Conservation (phyloP, 2,329 filamentous ascomycete genomes). For the Chaetomium sp. region DNA sequence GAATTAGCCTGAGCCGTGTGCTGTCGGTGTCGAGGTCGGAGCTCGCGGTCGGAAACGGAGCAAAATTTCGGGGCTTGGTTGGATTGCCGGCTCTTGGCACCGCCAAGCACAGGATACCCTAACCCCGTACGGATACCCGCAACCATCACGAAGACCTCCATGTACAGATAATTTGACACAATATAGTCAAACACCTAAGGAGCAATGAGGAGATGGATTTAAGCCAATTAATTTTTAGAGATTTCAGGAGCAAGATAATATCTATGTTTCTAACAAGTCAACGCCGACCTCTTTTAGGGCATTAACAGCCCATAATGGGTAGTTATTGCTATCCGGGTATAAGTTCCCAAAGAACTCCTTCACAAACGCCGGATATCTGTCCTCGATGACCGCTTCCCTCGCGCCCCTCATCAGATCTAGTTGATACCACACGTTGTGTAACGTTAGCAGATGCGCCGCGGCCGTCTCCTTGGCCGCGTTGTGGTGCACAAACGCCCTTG, state of each 20-base stretch:
- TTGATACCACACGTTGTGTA: slow-evolving; percentile 95
- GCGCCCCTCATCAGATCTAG: slow-evolving; percentile 77
- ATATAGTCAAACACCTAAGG: background rate
- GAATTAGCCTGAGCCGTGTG: slow-evolving; percentile 16
- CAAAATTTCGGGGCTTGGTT: slow-evolving; percentile 32
- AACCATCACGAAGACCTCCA: too few relatives aligned
- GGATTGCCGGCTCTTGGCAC: slow-evolving; percentile 5
- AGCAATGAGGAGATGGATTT: too few relatives aligned
- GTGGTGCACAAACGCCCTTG: slow-evolving; percentile 87
- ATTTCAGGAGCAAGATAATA: background rate
- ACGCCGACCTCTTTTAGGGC: slow-evolving; percentile 80
- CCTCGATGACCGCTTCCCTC: slow-evolving; percentile 77
- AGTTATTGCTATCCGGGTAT: slow-evolving; percentile 67
- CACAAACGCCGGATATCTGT: slow-evolving; percentile 77
- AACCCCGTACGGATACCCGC: slow-evolving; percentile 20
- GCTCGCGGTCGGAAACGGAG: slow-evolving; percentile 19
- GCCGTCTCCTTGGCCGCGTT: slow-evolving; percentile 93
- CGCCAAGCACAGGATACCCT: slow-evolving; percentile 24
- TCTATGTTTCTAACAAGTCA: slow-evolving; percentile 58
- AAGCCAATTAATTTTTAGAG: too few relatives aligned
- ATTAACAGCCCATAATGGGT: slow-evolving; percentile 82
- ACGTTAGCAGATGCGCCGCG: slow-evolving; percentile 79
- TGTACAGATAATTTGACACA: too few relatives aligned
- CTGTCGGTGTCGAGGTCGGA: slow-evolving; percentile 18
- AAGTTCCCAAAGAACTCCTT: slow-evolving; percentile 74